phyloP scores from a whole-genome alignment of 1,284 basidiomycete genomes.

The Macrocystidia cucumis region DNA sequence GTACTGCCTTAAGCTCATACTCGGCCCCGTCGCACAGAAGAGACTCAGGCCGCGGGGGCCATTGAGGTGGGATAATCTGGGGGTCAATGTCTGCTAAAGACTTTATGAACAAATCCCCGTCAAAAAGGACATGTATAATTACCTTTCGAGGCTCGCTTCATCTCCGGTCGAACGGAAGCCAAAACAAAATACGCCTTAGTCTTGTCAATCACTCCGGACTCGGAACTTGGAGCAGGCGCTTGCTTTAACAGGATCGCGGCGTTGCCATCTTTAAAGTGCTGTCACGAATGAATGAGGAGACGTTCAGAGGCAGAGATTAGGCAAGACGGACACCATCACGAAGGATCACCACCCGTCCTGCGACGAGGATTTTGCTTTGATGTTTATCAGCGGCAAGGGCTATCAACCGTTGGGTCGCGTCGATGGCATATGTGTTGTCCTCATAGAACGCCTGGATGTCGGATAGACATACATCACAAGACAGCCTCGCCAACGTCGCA shows the following conservation, averaged over 20 bases:
- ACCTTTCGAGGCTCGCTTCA: conserved; percentile 54
- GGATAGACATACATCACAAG: conserved; percentile 58
- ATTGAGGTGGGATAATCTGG: conserved; percentile 62
- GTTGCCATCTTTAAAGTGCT: conserved; percentile 76
- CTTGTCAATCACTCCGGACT: conserved; percentile 38
- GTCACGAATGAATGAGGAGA: conserved; percentile 7
- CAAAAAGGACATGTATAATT: conserved; percentile 8
- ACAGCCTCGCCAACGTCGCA: conserved; percentile 57
- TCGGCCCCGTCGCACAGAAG: conserved; percentile 44
- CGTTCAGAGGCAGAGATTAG: conserved; percentile 2
- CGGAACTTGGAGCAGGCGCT: conserved; percentile 37
- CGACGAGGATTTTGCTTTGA: conserved; percentile 63
- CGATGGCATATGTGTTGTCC: conserved; percentile 58
- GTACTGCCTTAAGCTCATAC: conserved; percentile 68
- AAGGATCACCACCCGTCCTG: conserved; percentile 82
- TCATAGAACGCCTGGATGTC: conserved; percentile 82
- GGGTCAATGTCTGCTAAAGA: conserved; percentile 51
- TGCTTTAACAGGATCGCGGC: conserved; percentile 74
- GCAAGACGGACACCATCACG: conserved; percentile 63
- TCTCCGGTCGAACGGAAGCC: conserved; percentile 64
- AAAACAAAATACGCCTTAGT: conserved; percentile 65
- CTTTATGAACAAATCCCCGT: too few species aligned
- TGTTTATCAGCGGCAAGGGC: conserved; percentile 56
- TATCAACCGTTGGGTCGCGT: conserved; percentile 61
- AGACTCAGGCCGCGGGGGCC: conserved; percentile 54